Base-by-base conservation (phyloP, 495 filamentous ascomycete species). In the Chlorociboria aeruginascens region DNA sequence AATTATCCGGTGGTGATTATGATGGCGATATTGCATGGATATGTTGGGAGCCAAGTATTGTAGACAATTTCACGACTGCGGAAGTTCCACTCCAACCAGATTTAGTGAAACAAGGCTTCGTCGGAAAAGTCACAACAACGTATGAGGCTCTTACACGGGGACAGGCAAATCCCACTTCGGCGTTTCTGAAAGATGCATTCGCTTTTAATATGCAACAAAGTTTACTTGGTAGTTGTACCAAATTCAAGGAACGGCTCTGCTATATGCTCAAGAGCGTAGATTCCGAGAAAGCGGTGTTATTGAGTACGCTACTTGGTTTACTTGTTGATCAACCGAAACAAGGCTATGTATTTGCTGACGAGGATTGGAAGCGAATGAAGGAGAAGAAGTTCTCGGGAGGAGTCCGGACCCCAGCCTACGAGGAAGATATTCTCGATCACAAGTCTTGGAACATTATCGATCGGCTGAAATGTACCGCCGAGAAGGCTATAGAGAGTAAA, bases 1-100 rank as follows among this genome's bases (percentile, higher is more conserved):
- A 86, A 61, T 69, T 96, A 0, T 92, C 87, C 3, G 92, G 90
- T 11, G 92, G 92, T 8, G 92, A 98, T 63, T 96, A 96, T 60
- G 90, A 96, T 50, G 92, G 92, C 0, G 92, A 98, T 54, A 82
- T 72, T 35, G 85, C 80, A 0, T 92, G 88, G 89, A 68, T 94
- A 12, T 95, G 89, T 62, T 96, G 88, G 89, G 89, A 96, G 49
- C 69, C 71, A 2, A 66, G 66, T 0, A 77, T 96, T 11, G 87
- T 93, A 0, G 56, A 72, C 4, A 73, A 68, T n/a, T 98, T 96
- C 56, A 49, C 58, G 3, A 95, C 94, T 56, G 65, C 71, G 1
- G 63, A 79, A 20, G 81, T 81, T 0, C 56, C 50, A 1, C 3
- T 25, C 12, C 6, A 51, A 0, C 59, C 73, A 0, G 53, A 77